A percentile compares a stretch with the other conserved stretches of the same genome.
Conservation (phyloP, 2,329 filamentous ascomycete genomes). For the Chalaropsis thielavioides region DNA sequence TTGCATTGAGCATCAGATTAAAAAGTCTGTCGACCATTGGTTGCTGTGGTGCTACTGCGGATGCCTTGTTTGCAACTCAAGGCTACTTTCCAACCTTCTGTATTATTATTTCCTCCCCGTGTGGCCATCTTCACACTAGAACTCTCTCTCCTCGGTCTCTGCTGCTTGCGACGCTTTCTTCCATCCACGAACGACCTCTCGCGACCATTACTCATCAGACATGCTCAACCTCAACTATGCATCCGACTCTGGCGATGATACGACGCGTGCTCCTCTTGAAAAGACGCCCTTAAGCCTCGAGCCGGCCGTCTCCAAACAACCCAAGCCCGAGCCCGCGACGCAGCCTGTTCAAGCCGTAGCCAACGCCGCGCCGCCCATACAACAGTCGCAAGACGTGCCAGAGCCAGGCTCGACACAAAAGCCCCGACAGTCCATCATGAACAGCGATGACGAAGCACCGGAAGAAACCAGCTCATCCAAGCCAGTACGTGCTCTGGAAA, state of each 20-base stretch:
- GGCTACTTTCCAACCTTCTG: neutral
- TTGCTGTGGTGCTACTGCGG: neutral
- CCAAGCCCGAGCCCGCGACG: neutral
- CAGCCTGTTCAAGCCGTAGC: neutral
- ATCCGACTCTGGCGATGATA: conserved; percentile 9
- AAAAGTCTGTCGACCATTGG: neutral
- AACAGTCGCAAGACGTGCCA: neutral
- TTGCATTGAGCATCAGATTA: neutral
- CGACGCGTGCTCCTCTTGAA: neutral
- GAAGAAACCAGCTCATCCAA: conserved; percentile 12
- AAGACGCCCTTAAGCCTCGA: neutral
- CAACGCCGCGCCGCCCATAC: neutral
- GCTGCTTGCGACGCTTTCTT: neutral
- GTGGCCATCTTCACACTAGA: neutral
- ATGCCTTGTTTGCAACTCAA: neutral
- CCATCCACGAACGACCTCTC: neutral
- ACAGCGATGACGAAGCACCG: conserved; percentile 10
- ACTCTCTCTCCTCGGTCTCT: neutral
- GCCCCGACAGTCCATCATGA: neutral
- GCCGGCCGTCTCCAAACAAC: neutral
- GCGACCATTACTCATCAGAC: neutral
- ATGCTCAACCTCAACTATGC: conserved; percentile 12
- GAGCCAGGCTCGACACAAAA: neutral
- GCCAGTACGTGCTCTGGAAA: conserved; percentile 11
- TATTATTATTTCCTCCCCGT: neutral